Conservation (phyloP, 2,329 filamentous ascomycete species). For the Phyllosticta paracitricarpa region DNA sequence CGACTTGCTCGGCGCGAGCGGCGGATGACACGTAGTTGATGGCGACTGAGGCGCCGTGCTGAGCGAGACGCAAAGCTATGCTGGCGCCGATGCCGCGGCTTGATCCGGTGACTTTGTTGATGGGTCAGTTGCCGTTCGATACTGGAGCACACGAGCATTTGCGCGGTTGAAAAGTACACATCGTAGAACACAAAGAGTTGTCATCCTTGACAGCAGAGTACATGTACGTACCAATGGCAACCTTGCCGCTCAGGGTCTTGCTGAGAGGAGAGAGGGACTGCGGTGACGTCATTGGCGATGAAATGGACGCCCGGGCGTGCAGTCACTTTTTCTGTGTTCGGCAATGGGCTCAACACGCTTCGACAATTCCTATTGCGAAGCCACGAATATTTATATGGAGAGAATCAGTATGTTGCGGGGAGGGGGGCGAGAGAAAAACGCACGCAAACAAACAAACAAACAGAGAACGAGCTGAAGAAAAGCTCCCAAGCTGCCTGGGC, state of each 20-base stretch:
- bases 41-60: conserved; percentile 34
- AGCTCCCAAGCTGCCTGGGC: not conserved
- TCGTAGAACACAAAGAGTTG: not conserved
- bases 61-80: conserved; percentile 33
- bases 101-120: conserved; percentile 22
- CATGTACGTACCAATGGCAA: not conserved
- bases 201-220: not conserved
- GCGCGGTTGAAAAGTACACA: too few relatives aligned
- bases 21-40: conserved; percentile 38
- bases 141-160: too few relatives aligned
- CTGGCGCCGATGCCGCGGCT: conserved; percentile 35
- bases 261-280: not conserved
- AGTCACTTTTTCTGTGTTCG: not conserved
- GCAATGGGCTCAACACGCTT: too few relatives aligned
- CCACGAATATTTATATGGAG: not conserved
- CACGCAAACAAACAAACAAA: not conserved
- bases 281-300: not conserved
- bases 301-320: too few relatives aligned
- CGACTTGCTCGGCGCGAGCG: conserved; percentile 18
- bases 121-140: not conserved
- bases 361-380: too few relatives aligned
- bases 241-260: not conserved
- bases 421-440: not conserved
- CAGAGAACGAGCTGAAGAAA: not conserved
- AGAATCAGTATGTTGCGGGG: not conserved